phyloP scores from a whole-genome alignment of 108 stramenopile genomes.

The Heterococcus sp. region DNA sequence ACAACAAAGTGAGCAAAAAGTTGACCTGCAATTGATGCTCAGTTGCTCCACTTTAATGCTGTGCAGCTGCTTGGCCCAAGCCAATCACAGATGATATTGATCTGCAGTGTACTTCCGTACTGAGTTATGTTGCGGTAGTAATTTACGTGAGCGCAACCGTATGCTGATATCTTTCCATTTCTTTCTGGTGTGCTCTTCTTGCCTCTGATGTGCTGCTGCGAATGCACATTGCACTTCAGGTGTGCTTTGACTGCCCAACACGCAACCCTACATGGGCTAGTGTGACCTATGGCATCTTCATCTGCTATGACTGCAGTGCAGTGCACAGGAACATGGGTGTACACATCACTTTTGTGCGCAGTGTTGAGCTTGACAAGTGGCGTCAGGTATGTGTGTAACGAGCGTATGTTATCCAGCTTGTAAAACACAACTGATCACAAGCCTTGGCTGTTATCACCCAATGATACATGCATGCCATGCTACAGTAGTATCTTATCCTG shows the following conservation, averaged over 20 bases:
- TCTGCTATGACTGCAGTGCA: constrained; percentile 96
- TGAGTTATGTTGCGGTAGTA: too few species aligned
- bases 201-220: constrained; percentile 66
- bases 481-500: too few species aligned
- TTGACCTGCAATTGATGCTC: constrained; percentile 61
- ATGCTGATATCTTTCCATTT: too few species aligned
- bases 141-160: too few species aligned
- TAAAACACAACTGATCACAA: too few species aligned
- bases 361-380: constrained; percentile 61
- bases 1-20: neutral
- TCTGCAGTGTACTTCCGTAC: too few species aligned
- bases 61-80: too few species aligned
- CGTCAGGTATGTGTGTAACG: neutral
- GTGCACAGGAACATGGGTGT: constrained; percentile 94
- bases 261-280: constrained; percentile 91
- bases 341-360: constrained; percentile 94
- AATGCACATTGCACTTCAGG: constrained; percentile 80
- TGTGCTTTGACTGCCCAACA: constrained; percentile 52
- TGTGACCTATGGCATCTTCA: constrained; percentile 81
- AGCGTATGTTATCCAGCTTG: too few species aligned
- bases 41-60: neutral
- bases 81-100: too few species aligned
- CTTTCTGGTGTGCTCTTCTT: constrained; percentile 45
- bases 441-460: too few species aligned
- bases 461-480: too few species aligned